Percentiles rank a stretch among this genome's conserved stretches.
phyloP scores from a whole-genome alignment of 164 flowering plant species.

The Chloranthus sessilifolius region DNA sequence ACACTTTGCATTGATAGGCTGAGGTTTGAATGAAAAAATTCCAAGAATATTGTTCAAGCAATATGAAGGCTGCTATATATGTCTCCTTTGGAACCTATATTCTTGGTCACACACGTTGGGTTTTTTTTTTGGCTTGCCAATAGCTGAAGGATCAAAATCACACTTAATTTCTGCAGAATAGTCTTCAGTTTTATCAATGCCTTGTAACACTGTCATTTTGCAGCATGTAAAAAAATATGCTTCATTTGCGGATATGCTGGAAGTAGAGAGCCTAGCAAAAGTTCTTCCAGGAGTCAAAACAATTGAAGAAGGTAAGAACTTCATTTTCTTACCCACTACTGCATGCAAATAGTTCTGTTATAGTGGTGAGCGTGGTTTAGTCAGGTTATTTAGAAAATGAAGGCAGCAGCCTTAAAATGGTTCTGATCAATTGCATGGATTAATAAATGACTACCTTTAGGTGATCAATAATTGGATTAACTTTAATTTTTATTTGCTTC shows the following conservation, averaged over 20 bases:
- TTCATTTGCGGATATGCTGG: constrained; percentile 74
- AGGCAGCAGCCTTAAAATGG: too few relatives aligned
- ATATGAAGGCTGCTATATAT: neutral
- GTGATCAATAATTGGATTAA: too few relatives aligned
- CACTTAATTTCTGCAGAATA: neutral
- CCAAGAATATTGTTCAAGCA: neutral
- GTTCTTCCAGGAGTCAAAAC: constrained; percentile 75
- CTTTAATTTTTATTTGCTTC: too few relatives aligned
- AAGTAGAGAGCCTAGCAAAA: constrained; percentile 45
- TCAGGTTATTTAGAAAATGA: too few relatives aligned
- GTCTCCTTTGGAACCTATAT: neutral
- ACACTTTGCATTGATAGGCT: neutral
- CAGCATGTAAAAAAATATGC: constrained; percentile 56
- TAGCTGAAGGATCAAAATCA: neutral
- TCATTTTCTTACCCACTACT: neutral
- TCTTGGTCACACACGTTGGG: too few relatives aligned
- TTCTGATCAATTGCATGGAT: too few relatives aligned
- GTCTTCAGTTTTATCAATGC: too few relatives aligned
- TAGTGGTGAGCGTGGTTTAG: too few relatives aligned
- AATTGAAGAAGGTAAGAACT: constrained; percentile 63
- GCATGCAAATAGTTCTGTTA: too few relatives aligned
- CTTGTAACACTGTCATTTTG: constrained; percentile 6
- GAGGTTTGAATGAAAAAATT: neutral
- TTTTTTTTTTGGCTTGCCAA: constrained; percentile 1
- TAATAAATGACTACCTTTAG: too few relatives aligned